Evolutionary conservation across 495 filamentous ascomycete species (phyloP).

Genomic region (Penicillium ucsense): DNA sequence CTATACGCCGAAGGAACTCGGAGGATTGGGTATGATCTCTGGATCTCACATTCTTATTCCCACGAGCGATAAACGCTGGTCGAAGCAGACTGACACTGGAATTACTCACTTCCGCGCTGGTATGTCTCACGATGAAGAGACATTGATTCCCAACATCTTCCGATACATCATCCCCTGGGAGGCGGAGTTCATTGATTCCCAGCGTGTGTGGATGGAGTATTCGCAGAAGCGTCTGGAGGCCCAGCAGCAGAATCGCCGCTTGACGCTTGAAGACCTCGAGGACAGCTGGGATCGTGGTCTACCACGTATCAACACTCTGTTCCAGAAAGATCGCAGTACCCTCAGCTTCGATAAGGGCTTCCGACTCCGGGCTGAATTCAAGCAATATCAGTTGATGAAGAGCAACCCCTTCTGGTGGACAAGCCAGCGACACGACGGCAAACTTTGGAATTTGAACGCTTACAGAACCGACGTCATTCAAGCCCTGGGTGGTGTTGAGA

Average conservation of each 20-base stretch:
- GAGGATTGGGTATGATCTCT: constrained; percentile 98
- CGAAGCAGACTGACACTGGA: constrained; percentile 92
- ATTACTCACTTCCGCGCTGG: constrained; percentile 96
- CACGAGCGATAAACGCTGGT: constrained; percentile 96
- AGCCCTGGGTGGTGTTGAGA: constrained; percentile 97
- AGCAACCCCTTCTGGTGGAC: constrained; percentile 99
- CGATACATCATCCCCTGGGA: constrained; percentile 99
- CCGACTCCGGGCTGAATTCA: constrained; percentile 93
- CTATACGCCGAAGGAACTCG: constrained; percentile 97
- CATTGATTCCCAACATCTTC: constrained; percentile 97
- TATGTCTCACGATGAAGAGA: constrained; percentile 98
- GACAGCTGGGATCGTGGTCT: constrained; percentile 99
- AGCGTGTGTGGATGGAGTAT: constrained; percentile 98
- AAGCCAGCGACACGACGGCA: constrained; percentile 94
- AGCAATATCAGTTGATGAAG: constrained; percentile 98
- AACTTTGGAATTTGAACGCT: constrained; percentile 96
- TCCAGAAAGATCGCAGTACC: constrained; percentile 98
- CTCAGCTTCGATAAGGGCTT: constrained; percentile 99
- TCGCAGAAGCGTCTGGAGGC: constrained; percentile 96
- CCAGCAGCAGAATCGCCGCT: constrained; percentile 90
- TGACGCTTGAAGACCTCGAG: constrained; percentile 94
- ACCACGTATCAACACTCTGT: constrained; percentile 97
- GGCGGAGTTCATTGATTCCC: constrained; percentile 97
- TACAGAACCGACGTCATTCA: constrained; percentile 99
- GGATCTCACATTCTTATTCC: constrained; percentile 98